Evolutionary conservation across 371 early-diverging fungal species (phyloP), one percentile per base, ranked within the genome.

Genomic region (Phascolomyces articulosus): DNA sequence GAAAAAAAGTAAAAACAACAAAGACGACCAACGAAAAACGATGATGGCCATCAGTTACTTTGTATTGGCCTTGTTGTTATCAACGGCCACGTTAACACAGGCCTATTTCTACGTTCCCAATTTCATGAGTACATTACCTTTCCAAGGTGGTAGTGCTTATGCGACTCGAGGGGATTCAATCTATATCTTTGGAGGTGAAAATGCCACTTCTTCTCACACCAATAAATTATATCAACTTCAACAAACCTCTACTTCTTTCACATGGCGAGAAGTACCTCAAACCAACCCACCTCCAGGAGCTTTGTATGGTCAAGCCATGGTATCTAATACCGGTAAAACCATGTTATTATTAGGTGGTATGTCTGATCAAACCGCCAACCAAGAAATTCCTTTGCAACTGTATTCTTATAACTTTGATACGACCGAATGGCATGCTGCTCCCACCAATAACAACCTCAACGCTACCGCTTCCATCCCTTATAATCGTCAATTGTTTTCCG

Each of bases 171-270:
- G 63, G 48, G 55, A 70, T 44, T 72, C 72, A 27, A 31, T 75
- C 26, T 58, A 70, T 59, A 60, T 72, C 10, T 75, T 70, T 51
- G 76, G 76, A 28, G 76, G 76, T 49, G 76, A 69, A 51, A 72
- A 67, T 40, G 70, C 66, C n/a, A 72, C 72, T 13, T 55, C 51
- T 15, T 34, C 62, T 9, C 69, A 60, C 55, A 60, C 72, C 9
- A 69, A 71, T 61, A 55, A 58, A 40, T 47, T 75, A 21, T 75
- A 68, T 44, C 70, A 70, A 44, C 63, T 74, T 40, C 65, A 67
- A 7, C 68, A 70, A 48, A 67, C 65, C 10, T 38, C 51, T 10
- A 48, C 28, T 26, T 34, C 62, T 0, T 72, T 53, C 40, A 72
- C 66, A 16, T 75, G 72, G 72, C 28, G 49, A 20, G 44, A 54